Base-by-base conservation (phyloP, 108 stramenopile genomes). In the Bacterosira constricta region DNA sequence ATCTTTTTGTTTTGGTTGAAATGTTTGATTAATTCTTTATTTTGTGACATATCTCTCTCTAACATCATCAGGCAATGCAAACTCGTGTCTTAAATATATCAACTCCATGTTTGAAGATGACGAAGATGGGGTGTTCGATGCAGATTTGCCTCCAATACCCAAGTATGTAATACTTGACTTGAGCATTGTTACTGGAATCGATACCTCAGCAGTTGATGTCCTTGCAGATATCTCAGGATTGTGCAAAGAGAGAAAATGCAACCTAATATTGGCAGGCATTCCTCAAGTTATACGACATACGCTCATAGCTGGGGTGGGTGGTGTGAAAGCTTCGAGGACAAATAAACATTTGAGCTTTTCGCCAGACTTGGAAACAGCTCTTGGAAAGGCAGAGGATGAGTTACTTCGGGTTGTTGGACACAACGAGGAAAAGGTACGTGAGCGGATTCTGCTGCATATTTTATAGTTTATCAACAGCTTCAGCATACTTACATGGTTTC, bases 71-170 rank as follows among this genome's bases (percentile, higher is more conserved):
- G n/a, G n/a, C n/a, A 93, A 93, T 70, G 88, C 90, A 5, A 69
- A 67, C 2, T 84, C 89, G 0, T 74, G 88, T 29, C 73, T 79
- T n/a, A 72, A 74, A 47, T 90, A 93, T 58, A 78, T 93, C 26
- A 44, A 63, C 9, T 79, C 80, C n/a, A 93, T 93, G 89, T 93
- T 93, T 69, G 87, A 93, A 26, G 85, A 86, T 21, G 66, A 75
- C 1, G 65, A 79, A 17, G 52, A 63, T 29, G 6, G 7, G 17
- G 70, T 29, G 7, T 6, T 21, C 38, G 62, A 72, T 37, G 2
- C 47, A 20, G 64, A 61, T 18, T 46, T 75, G 25, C 83, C 84
- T 6, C 89, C 92, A 10, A 69, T 82, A 10, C 92, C 92, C 31
- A 79, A 83, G 34, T 71, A 86, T 55, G 20, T 90, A 4, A 71